phyloP scores from a whole-genome alignment of 179 eudicot genomes.

The Drosera spatulata region DNA sequence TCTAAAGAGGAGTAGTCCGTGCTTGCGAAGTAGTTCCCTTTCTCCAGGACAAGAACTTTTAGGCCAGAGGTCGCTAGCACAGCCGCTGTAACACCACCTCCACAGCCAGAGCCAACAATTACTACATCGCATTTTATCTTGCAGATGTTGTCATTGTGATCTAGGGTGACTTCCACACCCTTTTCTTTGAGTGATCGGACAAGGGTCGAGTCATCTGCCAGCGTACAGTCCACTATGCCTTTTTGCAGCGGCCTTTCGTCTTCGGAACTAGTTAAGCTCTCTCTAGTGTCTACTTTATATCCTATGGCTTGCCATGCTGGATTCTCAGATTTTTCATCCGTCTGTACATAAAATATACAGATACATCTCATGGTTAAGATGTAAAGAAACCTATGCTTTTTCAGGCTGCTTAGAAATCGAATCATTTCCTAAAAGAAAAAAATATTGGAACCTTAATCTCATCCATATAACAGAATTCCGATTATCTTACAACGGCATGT shows the following conservation, averaged over 20 bases:
- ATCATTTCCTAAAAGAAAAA: too few relatives aligned
- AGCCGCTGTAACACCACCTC: constrained; percentile 76
- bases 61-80: constrained; percentile 48
- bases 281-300: constrained; percentile 32
- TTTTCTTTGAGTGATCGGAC: constrained; percentile 33
- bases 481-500: too few relatives aligned
- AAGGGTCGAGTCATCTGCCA: constrained; percentile 27
- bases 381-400: neutral
- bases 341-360: constrained; percentile 19
- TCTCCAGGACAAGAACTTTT: constrained; percentile 60
- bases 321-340: constrained; percentile 48
- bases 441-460: too few relatives aligned
- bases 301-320: constrained; percentile 74
- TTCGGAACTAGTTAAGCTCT: constrained; percentile 7
- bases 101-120: constrained; percentile 73
- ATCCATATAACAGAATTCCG: too few relatives aligned
- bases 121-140: constrained; percentile 60
- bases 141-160: constrained; percentile 12
- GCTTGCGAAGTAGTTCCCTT: constrained; percentile 52
- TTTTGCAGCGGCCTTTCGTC: constrained; percentile 41
- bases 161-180: constrained; percentile 42
- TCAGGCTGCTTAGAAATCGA: neutral
- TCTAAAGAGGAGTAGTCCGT: constrained; percentile 54
- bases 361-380: neutral
- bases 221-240: constrained; percentile 45